A percentile compares a stretch with the other conserved stretches of the same genome.
phyloP scores from a whole-genome alignment of 192 early-diverging fungal species.

The Pilaira anomala region DNA sequence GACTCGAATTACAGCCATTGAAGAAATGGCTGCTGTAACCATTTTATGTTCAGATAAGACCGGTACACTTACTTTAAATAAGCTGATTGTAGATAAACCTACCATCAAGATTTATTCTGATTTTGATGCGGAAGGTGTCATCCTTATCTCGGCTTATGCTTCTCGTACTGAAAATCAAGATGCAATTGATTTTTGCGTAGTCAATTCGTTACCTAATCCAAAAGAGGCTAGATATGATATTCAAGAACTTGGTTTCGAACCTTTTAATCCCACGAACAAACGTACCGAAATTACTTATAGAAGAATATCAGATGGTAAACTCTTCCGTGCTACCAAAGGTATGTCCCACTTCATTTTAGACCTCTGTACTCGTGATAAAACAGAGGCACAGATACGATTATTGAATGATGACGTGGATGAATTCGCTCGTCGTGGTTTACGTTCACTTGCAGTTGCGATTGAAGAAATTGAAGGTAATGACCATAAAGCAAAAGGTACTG shows the following conservation, averaged over 20 bases:
- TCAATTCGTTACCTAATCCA: slow-evolving; percentile 60
- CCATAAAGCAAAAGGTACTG: slow-evolving; percentile 57
- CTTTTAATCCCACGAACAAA: slow-evolving; percentile 77
- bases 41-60: slow-evolving; percentile 95
- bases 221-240: slow-evolving; percentile 59
- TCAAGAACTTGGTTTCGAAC: slow-evolving; percentile 63
- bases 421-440: slow-evolving; percentile 64
- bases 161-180: slow-evolving; percentile 77
- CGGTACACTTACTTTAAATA: slow-evolving; percentile 90
- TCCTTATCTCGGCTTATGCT: slow-evolving; percentile 70
- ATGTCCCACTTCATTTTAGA: slow-evolving; percentile 73
- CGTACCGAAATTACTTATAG: slow-evolving; percentile 71
- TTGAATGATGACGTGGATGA: slow-evolving; percentile 60
- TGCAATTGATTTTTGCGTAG: slow-evolving; percentile 76
- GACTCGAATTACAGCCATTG: slow-evolving; percentile 77
- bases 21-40: slow-evolving; percentile 76
- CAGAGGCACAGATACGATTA: slow-evolving; percentile 48
- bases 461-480: slow-evolving; percentile 55
- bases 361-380: slow-evolving; percentile 69
- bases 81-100: slow-evolving; percentile 67
- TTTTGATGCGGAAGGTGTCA: slow-evolving; percentile 53
- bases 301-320: slow-evolving; percentile 55
- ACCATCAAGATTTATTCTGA: slow-evolving; percentile 71
- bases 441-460: slow-evolving; percentile 70
- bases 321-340: slow-evolving; percentile 71